Evolutionary conservation across 164 flowering plant species (phyloP).

Genomic region (Dillenia turbinata): DNA sequence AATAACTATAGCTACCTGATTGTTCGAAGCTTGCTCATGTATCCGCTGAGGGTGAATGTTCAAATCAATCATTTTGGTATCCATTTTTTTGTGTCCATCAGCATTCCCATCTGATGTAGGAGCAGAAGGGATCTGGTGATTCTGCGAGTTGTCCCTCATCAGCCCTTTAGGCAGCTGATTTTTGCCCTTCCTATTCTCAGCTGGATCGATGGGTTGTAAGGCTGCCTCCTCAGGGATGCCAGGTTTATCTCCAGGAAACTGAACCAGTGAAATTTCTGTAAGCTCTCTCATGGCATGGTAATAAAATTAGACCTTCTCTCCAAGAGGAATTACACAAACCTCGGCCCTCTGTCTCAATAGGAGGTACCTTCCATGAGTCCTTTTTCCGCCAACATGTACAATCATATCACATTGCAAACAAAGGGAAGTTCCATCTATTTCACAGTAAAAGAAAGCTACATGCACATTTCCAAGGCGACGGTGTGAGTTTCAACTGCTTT

Average conservation of each 20-base stretch:
- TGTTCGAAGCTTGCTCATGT: conserved; percentile 52
- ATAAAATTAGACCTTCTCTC: background rate
- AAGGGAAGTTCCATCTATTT: conserved; percentile 54
- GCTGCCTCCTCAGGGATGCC: conserved; percentile 37
- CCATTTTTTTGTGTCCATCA: conserved; percentile 31
- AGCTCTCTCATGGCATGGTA: background rate
- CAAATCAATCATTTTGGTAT: conserved; percentile 65
- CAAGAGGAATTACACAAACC: conserved; percentile 44
- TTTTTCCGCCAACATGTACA: conserved; percentile 97
- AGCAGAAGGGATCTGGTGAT: conserved; percentile 32
- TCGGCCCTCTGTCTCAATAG: conserved; percentile 82
- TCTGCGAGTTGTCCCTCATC: conserved; percentile 40
- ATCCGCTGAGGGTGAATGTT: conserved; percentile 58
- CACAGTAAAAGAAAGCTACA: conserved; percentile 66
- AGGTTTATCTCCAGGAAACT: conserved; percentile 91
- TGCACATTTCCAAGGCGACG: conserved; percentile 9
- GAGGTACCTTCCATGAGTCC: conserved; percentile 88
- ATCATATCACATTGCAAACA: conserved; percentile 81
- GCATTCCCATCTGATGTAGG: conserved; percentile 30
- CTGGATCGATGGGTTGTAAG: conserved; percentile 31
- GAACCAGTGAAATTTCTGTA: background rate
- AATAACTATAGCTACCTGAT: conserved; percentile 37
- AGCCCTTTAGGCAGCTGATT: conserved; percentile 25
- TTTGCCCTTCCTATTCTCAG: conserved; percentile 38
- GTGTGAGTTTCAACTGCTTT: background rate